A percentile compares a stretch with the other conserved stretches of the same genome.
Conservation (phyloP, 371 early-diverging fungal species). For the Polyrhizophydium stewartii region DNA sequence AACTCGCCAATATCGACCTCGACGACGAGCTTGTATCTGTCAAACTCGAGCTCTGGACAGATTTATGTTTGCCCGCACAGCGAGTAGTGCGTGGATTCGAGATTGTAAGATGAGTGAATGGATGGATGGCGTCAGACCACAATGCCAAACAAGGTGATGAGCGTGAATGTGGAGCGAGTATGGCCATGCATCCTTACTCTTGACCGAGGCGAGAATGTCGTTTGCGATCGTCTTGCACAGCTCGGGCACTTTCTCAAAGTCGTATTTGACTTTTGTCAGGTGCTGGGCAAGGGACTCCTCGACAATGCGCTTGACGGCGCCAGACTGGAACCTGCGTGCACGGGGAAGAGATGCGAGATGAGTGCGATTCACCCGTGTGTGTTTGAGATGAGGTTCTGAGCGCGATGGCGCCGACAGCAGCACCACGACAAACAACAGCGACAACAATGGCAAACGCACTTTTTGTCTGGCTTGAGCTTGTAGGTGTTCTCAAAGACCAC, state of each 20-base stretch:
- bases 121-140: too few relatives aligned
- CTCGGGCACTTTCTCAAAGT: conserved; percentile 35
- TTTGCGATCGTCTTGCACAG: conserved; percentile 36
- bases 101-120: too few relatives aligned
- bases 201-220: conserved; percentile 43
- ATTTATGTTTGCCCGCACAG: not conserved
- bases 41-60: conserved; percentile 40
- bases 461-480: conserved; percentile 44
- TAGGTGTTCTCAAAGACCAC: conserved; percentile 53
- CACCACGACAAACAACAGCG: too few relatives aligned
- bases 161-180: too few relatives aligned
- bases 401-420: too few relatives aligned
- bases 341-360: not conserved
- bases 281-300: conserved; percentile 33
- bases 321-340: conserved; percentile 35
- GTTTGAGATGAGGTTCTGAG: too few relatives aligned
- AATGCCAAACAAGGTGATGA: too few relatives aligned
- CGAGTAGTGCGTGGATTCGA: too few relatives aligned
- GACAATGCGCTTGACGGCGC: conserved; percentile 25
- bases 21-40: conserved; percentile 49
- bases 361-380: too few relatives aligned
- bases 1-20: conserved; percentile 50
- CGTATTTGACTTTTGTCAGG: conserved; percentile 46
- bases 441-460: too few relatives aligned
- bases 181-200: too few relatives aligned